Evolutionary conservation across 2,329 filamentous ascomycete species (phyloP), one percentile per base, ranked within the genome.

Genomic region (Botrytis pseudocinerea): DNA sequence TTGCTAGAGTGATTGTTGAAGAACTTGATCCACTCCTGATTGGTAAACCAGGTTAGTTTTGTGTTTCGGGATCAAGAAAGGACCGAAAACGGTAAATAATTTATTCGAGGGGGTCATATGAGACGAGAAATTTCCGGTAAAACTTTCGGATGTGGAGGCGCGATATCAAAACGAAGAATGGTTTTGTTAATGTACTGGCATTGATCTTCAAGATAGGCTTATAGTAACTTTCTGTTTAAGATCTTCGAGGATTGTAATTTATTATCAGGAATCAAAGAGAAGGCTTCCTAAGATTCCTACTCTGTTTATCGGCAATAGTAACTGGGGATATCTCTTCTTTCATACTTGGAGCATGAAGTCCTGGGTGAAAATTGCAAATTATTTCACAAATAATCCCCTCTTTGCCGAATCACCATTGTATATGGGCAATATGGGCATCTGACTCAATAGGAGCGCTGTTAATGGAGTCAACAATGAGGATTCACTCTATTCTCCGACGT

Each of bases 401-500:
- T 40, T 46, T 42, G 28, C 8, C 25, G 4, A 22, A 68, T 20
- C 9, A 12, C 35, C 2, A 4, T n/a, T 25, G 4, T 54, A 20
- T 20, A 14, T 54, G 25, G 40, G 35, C n/a, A 38, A 20, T 20
- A 14, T 54, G 25, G 40, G 35, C n/a, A 38, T 20, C 25, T 57
- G 65, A 69, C 18, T 32, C n/a, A 18, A 20, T 8, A 16, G n/a
- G 10, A 4, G 25, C 0, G 14, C 38, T 8, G n/a, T 68, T 28
- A 42, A 42, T 20, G 20, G 22, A 57, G 10, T 32, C 14, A 25
- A 16, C 48, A 20, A 32, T 4, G n/a, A 25, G 4, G 18, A 69
- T 57, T 69, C 65, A 69, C 65, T 57, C 1, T 32, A 68, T 40
- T 25, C 35, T 69, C 48, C n/a, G 48, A 69, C 25, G 10, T 32